These are phyloP conservation scores for Nymphaea colorata DNA, from an alignment of 164 flowering plant genomes.

Conservation along the genomic window DNA sequence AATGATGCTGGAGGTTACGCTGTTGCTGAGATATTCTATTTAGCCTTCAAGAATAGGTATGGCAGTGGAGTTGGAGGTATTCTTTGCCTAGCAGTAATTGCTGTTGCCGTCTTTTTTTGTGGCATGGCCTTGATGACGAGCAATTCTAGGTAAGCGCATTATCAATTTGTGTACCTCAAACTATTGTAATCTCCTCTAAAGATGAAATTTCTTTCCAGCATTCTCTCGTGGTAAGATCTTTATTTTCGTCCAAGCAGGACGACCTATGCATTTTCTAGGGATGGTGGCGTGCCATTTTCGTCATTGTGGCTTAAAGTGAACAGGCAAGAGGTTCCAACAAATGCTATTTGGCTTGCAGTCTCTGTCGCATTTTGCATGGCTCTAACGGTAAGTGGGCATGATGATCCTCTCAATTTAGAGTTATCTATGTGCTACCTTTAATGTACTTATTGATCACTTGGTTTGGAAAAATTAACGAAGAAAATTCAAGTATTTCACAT, in stretches of 20 bases:
- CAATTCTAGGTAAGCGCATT: slow-evolving; percentile 61
- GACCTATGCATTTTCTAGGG: slow-evolving; percentile 97
- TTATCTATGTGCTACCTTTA: too few species aligned
- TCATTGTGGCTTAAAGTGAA: slow-evolving; percentile 87
- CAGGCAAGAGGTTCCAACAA: slow-evolving; percentile 73
- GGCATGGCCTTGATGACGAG: slow-evolving; percentile 50
- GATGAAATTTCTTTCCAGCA: background rate
- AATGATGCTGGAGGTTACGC: slow-evolving; percentile 96
- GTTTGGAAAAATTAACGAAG: too few species aligned
- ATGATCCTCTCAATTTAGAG: too few species aligned
- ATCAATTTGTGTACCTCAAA: background rate
- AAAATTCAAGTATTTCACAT: too few species aligned
- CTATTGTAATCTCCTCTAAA: too few species aligned
- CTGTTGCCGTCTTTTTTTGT: slow-evolving; percentile 84
- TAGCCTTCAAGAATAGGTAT: slow-evolving; percentile 68
- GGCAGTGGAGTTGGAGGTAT: slow-evolving; percentile 87
- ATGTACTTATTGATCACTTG: too few species aligned
- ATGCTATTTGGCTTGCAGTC: slow-evolving; percentile 87
- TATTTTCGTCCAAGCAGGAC: slow-evolving; percentile 29
- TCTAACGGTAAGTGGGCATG: slow-evolving; percentile 40
- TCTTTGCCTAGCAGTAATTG: slow-evolving; percentile 69
- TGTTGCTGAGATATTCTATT: slow-evolving; percentile 78
- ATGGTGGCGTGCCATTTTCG: slow-evolving; percentile 95
- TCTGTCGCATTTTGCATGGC: slow-evolving; percentile 89
- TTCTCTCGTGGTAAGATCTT: background rate